phyloP scores from a whole-genome alignment of 768 basidiomycete genomes.

The Ramaria rubella region DNA sequence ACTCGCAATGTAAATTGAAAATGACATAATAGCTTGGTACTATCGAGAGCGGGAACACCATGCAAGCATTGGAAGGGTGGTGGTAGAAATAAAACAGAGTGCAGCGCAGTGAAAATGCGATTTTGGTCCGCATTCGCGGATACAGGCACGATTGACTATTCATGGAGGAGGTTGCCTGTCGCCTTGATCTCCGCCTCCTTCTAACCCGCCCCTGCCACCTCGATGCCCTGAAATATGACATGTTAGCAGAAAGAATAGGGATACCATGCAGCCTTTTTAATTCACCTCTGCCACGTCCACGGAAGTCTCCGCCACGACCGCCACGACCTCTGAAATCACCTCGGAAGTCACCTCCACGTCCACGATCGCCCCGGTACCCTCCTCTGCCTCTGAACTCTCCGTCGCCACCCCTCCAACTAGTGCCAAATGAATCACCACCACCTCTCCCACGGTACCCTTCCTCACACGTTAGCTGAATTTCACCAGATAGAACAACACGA shows the following conservation, averaged over 20 bases:
- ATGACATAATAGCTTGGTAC: too few relatives aligned
- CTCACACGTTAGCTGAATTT: conserved; percentile 21
- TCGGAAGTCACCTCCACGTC: conserved; percentile 35
- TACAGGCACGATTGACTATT: not conserved
- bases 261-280: conserved; percentile 16
- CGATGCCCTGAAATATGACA: not conserved
- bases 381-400: conserved; percentile 18
- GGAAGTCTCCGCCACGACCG: conserved; percentile 39
- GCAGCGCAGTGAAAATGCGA: too few relatives aligned
- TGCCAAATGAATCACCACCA: conserved; percentile 23
- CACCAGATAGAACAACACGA: not conserved
- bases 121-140: too few relatives aligned
- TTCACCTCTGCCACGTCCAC: conserved; percentile 36
- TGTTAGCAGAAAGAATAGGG: not conserved
- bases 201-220: conserved; percentile 4
- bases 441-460: conserved; percentile 35
- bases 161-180: not conserved
- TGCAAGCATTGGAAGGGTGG: too few relatives aligned
- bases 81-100: too few relatives aligned
- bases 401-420: conserved; percentile 16
- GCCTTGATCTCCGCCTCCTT: not conserved
- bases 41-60: too few relatives aligned
- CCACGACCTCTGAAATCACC: conserved; percentile 35
- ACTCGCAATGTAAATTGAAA: too few relatives aligned
- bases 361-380: conserved; percentile 16